Conservation (phyloP, 805 yeast genomes). For the Candida argentea region DNA sequence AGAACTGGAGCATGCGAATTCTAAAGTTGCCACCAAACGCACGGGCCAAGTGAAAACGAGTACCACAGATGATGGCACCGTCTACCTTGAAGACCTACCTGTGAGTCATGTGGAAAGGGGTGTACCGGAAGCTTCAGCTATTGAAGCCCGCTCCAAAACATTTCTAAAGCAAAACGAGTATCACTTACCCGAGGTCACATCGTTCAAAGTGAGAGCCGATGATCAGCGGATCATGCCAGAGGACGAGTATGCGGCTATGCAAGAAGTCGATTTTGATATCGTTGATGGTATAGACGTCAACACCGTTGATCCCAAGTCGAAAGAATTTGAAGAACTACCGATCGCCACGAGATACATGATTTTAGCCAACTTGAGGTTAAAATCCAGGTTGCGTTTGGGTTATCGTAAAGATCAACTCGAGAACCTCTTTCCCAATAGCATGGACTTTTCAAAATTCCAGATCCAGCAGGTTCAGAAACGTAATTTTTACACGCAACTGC, state of each 20-base stretch:
- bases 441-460: constrained; percentile 90
- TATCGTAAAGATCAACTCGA: constrained; percentile 84
- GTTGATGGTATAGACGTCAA: constrained; percentile 64
- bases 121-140: constrained; percentile 3
- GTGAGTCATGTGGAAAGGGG: constrained; percentile 9
- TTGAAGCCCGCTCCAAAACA: constrained; percentile 3
- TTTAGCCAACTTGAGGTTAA: constrained; percentile 67
- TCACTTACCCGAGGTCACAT: constrained; percentile 65
- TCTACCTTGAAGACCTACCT: constrained; percentile 19
- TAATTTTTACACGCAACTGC: constrained; percentile 77
- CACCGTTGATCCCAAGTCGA: constrained; percentile 73
- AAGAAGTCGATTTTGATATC: constrained; percentile 26
- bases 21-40: constrained; percentile 1
- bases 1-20: constrained; percentile 2
- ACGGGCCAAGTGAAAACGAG: constrained; percentile 1
- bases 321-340: constrained; percentile 70
- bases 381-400: constrained; percentile 92
- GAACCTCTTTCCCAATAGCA: constrained; percentile 66
- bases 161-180: constrained; percentile 69
- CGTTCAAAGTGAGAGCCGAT: constrained; percentile 37
- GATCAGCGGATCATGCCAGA: constrained; percentile 72
- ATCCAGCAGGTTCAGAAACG: constrained; percentile 87
- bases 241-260: constrained; percentile 54
- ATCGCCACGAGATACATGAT: constrained; percentile 81
- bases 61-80: constrained; percentile 1